Conservation (phyloP, 169 alveolate species). For the Eimeria brunetti region DNA sequence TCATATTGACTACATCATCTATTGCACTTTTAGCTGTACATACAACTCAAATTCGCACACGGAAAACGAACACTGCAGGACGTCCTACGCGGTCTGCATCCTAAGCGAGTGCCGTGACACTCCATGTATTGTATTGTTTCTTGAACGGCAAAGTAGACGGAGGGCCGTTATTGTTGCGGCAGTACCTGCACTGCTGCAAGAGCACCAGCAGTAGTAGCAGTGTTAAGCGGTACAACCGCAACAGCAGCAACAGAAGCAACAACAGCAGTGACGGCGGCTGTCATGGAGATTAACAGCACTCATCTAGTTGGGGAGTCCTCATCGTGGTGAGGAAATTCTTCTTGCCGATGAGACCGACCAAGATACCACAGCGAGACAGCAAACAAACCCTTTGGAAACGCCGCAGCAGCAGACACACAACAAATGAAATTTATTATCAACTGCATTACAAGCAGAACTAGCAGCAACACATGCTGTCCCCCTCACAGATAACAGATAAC, state of each 20-base stretch:
- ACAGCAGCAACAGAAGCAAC: not conserved
- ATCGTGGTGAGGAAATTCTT: constrained; percentile 51
- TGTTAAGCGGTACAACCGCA: not conserved
- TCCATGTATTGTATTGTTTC: not conserved
- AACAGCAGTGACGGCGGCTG: not conserved
- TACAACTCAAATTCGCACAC: not conserved
- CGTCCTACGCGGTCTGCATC: not conserved
- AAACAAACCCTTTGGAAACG: constrained; percentile 51
- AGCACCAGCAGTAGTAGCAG: not conserved
- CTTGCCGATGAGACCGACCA: constrained; percentile 79
- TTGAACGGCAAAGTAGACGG: not conserved
- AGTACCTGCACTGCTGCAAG: not conserved
- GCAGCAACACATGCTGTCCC: not conserved
- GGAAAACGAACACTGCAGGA: not conserved
- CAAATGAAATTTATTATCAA: not conserved
- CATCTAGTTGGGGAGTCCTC: constrained; percentile 57
- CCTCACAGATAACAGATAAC: not conserved
- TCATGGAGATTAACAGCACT: constrained; percentile 1
- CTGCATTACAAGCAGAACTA: not conserved
- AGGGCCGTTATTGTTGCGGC: not conserved
- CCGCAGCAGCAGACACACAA: not conserved
- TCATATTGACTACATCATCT: not conserved
- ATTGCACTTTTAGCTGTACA: not conserved
- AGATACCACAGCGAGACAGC: constrained; percentile 71
- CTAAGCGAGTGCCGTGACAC: not conserved